Evolutionary conservation across 1,284 basidiomycete species (phyloP), one percentile per base, ranked within the genome.

Genomic region (Laetiporus sulphureus): DNA sequence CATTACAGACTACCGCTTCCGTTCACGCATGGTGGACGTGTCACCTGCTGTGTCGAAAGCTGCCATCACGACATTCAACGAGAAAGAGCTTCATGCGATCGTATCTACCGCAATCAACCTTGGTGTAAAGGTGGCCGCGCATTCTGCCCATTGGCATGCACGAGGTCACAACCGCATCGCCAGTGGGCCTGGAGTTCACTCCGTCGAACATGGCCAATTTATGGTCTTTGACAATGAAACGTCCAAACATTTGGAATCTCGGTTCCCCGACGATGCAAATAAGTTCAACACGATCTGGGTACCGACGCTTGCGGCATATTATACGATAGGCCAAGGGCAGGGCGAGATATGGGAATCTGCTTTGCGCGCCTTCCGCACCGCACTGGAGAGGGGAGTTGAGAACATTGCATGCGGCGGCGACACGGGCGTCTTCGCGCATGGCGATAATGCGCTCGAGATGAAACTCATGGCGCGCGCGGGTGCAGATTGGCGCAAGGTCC

Each of bases 391-490:
- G 2, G 67, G 65, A 1, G 54, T 71, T 45, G 64, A 69, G 15
- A 68, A 67, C 20, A 68, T 82, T 40, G 77, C 75, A 4, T 75
- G 74, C 53, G 78, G 79, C 3, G 78, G 79, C 2, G 78, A 83
- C 55, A 82, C 78, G 0, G 78, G 78, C 2, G 68, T 71, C 2
- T 83, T 82, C 56, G 51, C 72, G 23, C 80, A 81, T 53, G 79
- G 79, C 1, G 63, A 71, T 44, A 83, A 83, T 50, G 68, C 74
- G 21, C 58, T 75, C 30, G 80, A 83, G 63, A 64, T 83, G 66
- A 63, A 72, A 52, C 57, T 81, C 16, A 81, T 82, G 80, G 69
- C 71, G 11, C 54, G 58, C 13, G 63, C 79, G 3, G 79, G 80
- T 1, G 77, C 73, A 15, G 59, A 66, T 25, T 74, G 72, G 71